Conservation (phyloP, 2,329 filamentous ascomycete species). For the Mycosphaerella arachidis region DNA sequence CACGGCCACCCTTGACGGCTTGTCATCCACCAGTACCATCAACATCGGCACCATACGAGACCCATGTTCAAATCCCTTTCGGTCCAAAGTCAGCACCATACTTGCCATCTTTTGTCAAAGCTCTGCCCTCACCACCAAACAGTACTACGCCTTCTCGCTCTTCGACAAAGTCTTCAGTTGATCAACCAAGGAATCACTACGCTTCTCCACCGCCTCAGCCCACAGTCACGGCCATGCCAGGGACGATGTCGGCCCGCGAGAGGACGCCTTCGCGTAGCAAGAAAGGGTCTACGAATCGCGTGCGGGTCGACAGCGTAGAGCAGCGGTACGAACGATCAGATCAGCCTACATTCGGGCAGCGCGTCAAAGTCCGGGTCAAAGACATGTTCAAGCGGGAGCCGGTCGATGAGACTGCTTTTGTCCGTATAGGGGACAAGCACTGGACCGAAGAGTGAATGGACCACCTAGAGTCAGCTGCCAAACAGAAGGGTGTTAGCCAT, state of each 20-base stretch:
- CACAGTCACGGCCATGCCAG: conserved; percentile 16
- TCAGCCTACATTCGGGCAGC: conserved; percentile 12
- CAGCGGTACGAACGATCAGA: neutral
- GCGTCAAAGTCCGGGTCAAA: conserved; percentile 23
- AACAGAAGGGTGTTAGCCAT: too few species aligned
- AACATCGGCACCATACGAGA: conserved; percentile 13
- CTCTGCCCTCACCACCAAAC: conserved; percentile 18
- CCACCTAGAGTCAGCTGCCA: too few species aligned
- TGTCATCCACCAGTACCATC: neutral
- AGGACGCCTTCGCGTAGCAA: conserved; percentile 1
- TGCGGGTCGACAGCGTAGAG: neutral
- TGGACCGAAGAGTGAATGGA: conserved; percentile 28
- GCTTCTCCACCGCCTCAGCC: neutral
- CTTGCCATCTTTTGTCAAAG: conserved; percentile 7
- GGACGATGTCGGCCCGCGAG: conserved; percentile 21
- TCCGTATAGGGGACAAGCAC: conserved; percentile 26
- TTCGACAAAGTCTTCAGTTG: neutral
- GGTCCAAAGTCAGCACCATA: conserved; percentile 7
- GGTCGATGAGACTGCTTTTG: conserved; percentile 23
- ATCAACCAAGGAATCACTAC: neutral
- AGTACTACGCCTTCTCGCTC: conserved; percentile 1
- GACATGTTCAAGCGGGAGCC: conserved; percentile 26
- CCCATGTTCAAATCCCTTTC: conserved; percentile 6
- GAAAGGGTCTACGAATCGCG: neutral
- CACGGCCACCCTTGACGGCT: neutral